These are phyloP conservation scores for Ceratobasidium sp. DNA, from an alignment of 1,284 basidiomycete genomes.

Conservation along the genomic window DNA sequence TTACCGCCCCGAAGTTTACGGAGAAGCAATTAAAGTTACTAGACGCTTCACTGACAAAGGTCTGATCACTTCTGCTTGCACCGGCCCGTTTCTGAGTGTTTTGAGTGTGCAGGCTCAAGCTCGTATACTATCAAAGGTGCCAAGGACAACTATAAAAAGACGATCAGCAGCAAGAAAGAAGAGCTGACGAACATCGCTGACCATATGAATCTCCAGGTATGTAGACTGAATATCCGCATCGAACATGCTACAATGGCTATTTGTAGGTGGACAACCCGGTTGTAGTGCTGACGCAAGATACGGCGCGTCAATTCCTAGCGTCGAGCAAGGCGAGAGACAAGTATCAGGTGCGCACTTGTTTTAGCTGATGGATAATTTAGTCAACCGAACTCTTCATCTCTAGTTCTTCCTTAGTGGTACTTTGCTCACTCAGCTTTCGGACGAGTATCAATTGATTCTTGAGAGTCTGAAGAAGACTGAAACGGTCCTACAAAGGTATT, in stretches of 20 bases:
- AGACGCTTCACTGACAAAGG: conserved; percentile 71
- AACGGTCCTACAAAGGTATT: conserved; percentile 74
- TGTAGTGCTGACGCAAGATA: conserved; percentile 93
- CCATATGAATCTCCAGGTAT: conserved; percentile 89
- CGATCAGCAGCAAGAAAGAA: conserved; percentile 84
- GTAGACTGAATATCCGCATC: background rate
- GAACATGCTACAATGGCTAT: background rate
- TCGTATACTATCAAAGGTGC: conserved; percentile 91
- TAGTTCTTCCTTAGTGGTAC: conserved; percentile 97
- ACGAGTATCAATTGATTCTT: conserved; percentile 86
- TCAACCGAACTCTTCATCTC: conserved; percentile 18
- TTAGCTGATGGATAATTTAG: conserved; percentile 24
- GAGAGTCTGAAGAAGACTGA: conserved; percentile 78
- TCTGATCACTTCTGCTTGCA: background rate
- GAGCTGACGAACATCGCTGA: conserved; percentile 91
- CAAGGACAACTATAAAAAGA: conserved; percentile 74
- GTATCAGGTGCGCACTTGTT: conserved; percentile 77
- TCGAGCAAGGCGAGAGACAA: conserved; percentile 88
- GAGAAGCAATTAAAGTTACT: conserved; percentile 87
- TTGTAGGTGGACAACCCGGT: conserved; percentile 90
- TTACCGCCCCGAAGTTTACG: conserved; percentile 86
- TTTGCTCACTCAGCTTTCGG: conserved; percentile 87
- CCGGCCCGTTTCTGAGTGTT: background rate
- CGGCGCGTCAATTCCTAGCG: conserved; percentile 86
- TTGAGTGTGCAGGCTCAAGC: conserved; percentile 70